A percentile compares a stretch with the other conserved stretches of the same genome.
These are phyloP conservation scores for Ogataea trehaloabstinens DNA, from an alignment of 805 yeast species.

Conservation along the genomic window DNA sequence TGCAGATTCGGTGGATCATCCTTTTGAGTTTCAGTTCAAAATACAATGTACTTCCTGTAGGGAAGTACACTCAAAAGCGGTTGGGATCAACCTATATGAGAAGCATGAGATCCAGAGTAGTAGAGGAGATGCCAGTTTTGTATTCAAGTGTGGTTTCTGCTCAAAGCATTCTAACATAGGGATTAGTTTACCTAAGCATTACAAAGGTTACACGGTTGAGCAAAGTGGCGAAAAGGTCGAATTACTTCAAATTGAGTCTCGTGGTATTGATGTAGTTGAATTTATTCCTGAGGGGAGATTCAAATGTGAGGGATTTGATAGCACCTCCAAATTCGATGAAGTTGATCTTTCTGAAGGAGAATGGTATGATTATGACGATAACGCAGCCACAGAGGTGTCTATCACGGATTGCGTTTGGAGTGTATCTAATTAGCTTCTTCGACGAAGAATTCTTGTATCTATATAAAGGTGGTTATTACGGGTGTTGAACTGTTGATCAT, in stretches of 20 bases:
- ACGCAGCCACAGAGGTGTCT: slow-evolving; percentile 74
- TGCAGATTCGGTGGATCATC: slow-evolving; percentile 53
- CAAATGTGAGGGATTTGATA: slow-evolving; percentile 50
- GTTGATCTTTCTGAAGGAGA: slow-evolving; percentile 77
- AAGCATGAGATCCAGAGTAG: slow-evolving; percentile 64
- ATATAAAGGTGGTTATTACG: neutral
- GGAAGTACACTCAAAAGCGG: slow-evolving; percentile 68
- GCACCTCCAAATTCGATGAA: slow-evolving; percentile 50
- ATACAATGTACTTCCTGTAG: slow-evolving; percentile 79
- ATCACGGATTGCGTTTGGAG: slow-evolving; percentile 73
- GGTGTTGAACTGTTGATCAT: neutral
- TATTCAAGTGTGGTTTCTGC: slow-evolving; percentile 45
- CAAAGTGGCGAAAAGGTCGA: slow-evolving; percentile 41
- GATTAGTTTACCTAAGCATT: slow-evolving; percentile 24
- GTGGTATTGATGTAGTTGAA: slow-evolving; percentile 75
- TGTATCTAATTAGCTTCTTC: slow-evolving; percentile 36
- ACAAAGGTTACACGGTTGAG: slow-evolving; percentile 36
- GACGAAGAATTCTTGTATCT: neutral
- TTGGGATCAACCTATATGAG: slow-evolving; percentile 67
- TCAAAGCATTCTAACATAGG: slow-evolving; percentile 22
- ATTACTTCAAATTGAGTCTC: slow-evolving; percentile 71
- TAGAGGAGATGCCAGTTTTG: slow-evolving; percentile 81
- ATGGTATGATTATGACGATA: slow-evolving; percentile 95
- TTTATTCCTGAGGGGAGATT: slow-evolving; percentile 68
- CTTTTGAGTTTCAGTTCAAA: slow-evolving; percentile 74